Evolutionary conservation across 805 yeast genomes (phyloP), one percentile per base, ranked within the genome.

Genomic region (Yarrowia divulgata): DNA sequence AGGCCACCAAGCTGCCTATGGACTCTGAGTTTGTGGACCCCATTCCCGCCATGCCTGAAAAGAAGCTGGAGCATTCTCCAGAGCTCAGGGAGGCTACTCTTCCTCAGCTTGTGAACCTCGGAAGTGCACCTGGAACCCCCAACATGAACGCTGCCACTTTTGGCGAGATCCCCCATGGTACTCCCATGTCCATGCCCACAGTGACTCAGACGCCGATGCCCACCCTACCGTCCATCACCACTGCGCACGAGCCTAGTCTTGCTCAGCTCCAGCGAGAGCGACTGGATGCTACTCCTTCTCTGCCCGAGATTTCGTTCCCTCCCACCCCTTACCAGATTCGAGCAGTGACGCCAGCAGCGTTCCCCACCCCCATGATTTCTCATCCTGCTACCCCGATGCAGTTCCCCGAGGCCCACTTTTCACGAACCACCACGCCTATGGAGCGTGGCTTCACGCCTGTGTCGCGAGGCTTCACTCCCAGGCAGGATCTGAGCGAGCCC

Each of bases 301-400:
- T 57, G 23, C 64, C 64, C 39, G 49, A 57, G 39, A 40, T 57
- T 32, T 29, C 64, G 8, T 60, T 60, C 66, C 66, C 66, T 5
- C 52, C 50, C 13, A 60, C 66, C 14, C 66, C 66, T 16, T 60
- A 60, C 52, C 66, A 60, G 66, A 45, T 60, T 34, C 66, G 66
- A 60, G 32, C 66, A 0, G 66, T 34, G 32, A 60, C 66, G 9
- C 66, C 66, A 2, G 66, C 66, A 8, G 50, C 66, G 9, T 60
- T 60, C 66, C 66, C 66, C 34, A 60, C 66, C 2, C 66, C 66
- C 8, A n/a, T 60, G 1, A 42, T 60, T 8, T 45, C 66, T 10
- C 29, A 23, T 4, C 66, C 66, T 9, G 66, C 66, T 3, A 60
- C 66, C 14, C 66, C 66, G 19, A 42, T 34, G 52, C 66, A 60